Evolutionary conservation across 306 rosid genomes (phyloP).

Genomic region (Vachellia collinsii): DNA sequence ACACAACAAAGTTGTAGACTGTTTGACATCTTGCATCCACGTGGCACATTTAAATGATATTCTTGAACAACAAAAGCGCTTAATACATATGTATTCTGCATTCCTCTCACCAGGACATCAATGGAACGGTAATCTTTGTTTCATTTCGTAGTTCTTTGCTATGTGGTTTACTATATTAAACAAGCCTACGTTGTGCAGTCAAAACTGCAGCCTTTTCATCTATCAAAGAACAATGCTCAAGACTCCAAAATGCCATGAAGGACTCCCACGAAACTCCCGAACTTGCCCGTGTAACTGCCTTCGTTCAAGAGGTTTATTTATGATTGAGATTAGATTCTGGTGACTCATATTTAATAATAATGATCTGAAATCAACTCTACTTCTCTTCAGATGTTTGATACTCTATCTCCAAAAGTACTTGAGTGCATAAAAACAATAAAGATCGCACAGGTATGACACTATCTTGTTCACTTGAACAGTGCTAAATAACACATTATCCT

Average conservation of each 20-base stretch:
- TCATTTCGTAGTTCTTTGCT: conserved; percentile 20
- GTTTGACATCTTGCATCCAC: conserved; percentile 81
- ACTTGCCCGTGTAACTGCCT: conserved; percentile 49
- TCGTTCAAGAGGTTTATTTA: conserved; percentile 61
- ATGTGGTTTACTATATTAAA: conserved; percentile 25
- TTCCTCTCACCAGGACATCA: conserved; percentile 67
- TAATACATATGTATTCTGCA: conserved; percentile 55
- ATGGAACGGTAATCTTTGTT: conserved; percentile 77
- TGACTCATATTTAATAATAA: conserved; percentile 21
- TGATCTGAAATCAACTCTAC: conserved; percentile 25
- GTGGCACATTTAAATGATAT: conserved; percentile 72
- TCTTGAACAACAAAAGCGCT: conserved; percentile 68
- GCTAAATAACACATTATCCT: conserved; percentile 19
- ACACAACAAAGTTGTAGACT: conserved; percentile 71
- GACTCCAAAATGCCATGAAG: conserved; percentile 50
- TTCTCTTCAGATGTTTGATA: conserved; percentile 61
- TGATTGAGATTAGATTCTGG: conserved; percentile 32
- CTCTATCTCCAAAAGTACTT: conserved; percentile 63
- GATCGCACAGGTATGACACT: conserved; percentile 79
- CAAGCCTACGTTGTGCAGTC: conserved; percentile 55
- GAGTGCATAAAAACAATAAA: conserved; percentile 78
- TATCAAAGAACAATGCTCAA: conserved; percentile 78
- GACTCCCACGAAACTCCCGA: conserved; percentile 47
- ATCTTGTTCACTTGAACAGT: conserved; percentile 29
- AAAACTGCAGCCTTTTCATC: conserved; percentile 72